Conservation (phyloP, 176 grass and related monocot species). For the Oryza glumipatula region DNA sequence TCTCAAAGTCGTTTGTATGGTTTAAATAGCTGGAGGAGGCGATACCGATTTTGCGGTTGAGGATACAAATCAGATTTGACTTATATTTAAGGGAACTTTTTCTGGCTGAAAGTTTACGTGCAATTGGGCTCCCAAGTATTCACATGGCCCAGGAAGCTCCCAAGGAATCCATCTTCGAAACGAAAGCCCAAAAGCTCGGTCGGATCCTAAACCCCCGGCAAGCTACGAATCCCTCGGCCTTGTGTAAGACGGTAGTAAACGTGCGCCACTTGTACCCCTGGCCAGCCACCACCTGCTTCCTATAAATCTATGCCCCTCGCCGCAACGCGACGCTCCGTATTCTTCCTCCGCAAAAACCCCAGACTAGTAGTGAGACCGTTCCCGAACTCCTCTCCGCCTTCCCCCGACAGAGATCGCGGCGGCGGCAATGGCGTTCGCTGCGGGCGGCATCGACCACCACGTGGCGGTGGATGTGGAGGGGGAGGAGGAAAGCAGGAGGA, state of each 20-base stretch:
- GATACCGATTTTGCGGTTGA: too few relatives aligned
- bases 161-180: too few relatives aligned
- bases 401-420: not conserved
- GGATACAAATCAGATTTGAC: too few relatives aligned
- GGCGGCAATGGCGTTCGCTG: constrained; percentile 36
- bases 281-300: not conserved
- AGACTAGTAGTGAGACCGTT: not conserved
- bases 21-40: too few relatives aligned
- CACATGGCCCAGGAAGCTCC: too few relatives aligned
- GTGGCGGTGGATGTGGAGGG: constrained; percentile 46
- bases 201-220: not conserved
- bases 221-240: not conserved
- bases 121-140: too few relatives aligned
- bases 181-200: not conserved
- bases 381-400: too few relatives aligned
- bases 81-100: too few relatives aligned
- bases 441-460: constrained; percentile 39
- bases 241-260: too few relatives aligned
- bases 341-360: not conserved
- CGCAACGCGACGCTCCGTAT: not conserved
- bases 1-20: too few relatives aligned
- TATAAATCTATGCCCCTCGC: not conserved
- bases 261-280: not conserved
- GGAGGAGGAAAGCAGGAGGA: constrained; percentile 6
- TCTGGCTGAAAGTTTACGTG: too few relatives aligned